Evolutionary conservation across 2,329 filamentous ascomycete species (phyloP).

Genomic region (Colletotrichum lupini): DNA sequence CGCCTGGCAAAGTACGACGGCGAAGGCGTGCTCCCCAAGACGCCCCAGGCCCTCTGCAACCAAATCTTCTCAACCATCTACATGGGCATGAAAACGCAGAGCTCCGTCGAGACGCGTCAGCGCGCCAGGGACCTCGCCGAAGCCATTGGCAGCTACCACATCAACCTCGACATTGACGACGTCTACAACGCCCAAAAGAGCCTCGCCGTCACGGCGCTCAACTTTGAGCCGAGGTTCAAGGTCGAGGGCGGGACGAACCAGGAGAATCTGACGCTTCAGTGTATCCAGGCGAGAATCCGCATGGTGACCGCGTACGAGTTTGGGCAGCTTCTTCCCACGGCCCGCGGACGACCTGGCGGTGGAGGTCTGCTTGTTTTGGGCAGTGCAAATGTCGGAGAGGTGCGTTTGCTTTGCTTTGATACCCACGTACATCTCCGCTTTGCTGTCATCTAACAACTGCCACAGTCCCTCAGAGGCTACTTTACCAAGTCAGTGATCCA

Average conservation of each 20-base stretch:
- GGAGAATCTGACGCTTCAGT: slow-evolving; percentile 73
- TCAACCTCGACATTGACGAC: slow-evolving; percentile 79
- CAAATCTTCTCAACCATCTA: slow-evolving; percentile 63
- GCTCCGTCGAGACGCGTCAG: slow-evolving; percentile 72
- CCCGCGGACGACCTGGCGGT: slow-evolving; percentile 64
- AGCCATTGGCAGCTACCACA: slow-evolving; percentile 77
- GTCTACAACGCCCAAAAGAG: slow-evolving; percentile 70
- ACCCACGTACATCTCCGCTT: slow-evolving; percentile 13
- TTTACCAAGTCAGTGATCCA: slow-evolving; percentile 68
- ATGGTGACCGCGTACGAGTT: slow-evolving; percentile 73
- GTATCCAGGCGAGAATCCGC: slow-evolving; percentile 55
- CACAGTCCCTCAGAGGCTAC: slow-evolving; percentile 53
- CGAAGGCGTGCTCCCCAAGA: slow-evolving; percentile 55
- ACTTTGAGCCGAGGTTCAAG: slow-evolving; percentile 66
- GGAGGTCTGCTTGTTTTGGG: slow-evolving; percentile 75
- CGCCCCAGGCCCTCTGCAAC: slow-evolving; percentile 67
- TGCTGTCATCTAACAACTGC: slow-evolving; percentile 34
- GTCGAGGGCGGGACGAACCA: slow-evolving; percentile 70
- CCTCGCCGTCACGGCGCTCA: slow-evolving; percentile 67
- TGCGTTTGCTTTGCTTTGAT: slow-evolving; percentile 13
- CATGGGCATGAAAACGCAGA: slow-evolving; percentile 78
- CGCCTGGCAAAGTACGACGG: slow-evolving; percentile 43
- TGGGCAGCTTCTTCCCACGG: slow-evolving; percentile 70
- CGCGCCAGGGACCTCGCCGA: slow-evolving; percentile 70
- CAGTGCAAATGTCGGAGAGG: slow-evolving; percentile 70